Evolutionary conservation across 2,329 filamentous ascomycete genomes (phyloP).

Genomic region (Dothiorella sarmentorum): DNA sequence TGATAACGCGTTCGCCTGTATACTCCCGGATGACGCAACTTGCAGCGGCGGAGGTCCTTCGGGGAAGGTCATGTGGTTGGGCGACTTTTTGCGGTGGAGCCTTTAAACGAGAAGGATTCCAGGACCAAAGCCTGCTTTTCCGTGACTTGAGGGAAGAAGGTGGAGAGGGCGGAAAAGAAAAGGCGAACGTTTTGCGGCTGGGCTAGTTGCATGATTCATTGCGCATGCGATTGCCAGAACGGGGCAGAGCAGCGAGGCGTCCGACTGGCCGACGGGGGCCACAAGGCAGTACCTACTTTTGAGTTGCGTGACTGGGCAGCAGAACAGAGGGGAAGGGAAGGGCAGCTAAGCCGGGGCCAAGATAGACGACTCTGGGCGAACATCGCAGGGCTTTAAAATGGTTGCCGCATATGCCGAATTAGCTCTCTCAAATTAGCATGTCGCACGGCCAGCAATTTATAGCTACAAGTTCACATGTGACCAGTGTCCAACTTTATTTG

Average conservation of each 20-base stretch:
- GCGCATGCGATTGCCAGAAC: background rate
- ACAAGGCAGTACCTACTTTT: too few relatives aligned
- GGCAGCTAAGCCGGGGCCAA: background rate
- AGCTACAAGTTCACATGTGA: background rate
- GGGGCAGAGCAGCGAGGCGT: background rate
- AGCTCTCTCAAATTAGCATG: background rate
- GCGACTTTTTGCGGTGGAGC: background rate
- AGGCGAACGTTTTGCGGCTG: background rate
- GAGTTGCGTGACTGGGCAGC: too few relatives aligned
- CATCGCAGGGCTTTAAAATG: background rate
- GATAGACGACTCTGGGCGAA: background rate
- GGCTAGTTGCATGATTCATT: background rate
- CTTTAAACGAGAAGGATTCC: conserved; percentile 9
- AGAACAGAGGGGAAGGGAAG: background rate
- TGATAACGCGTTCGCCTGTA: too few relatives aligned
- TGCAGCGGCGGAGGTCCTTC: too few relatives aligned
- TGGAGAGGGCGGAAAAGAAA: background rate
- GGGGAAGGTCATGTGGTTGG: conserved; percentile 1
- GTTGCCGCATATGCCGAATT: conserved; percentile 3
- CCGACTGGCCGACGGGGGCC: too few relatives aligned
- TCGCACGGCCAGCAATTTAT: background rate
- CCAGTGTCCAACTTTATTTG: background rate
- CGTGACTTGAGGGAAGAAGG: too few relatives aligned
- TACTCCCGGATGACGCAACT: too few relatives aligned
- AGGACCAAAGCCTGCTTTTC: too few relatives aligned